phyloP scores from a whole-genome alignment of 148 eudicot species.

The Cornus florida region DNA sequence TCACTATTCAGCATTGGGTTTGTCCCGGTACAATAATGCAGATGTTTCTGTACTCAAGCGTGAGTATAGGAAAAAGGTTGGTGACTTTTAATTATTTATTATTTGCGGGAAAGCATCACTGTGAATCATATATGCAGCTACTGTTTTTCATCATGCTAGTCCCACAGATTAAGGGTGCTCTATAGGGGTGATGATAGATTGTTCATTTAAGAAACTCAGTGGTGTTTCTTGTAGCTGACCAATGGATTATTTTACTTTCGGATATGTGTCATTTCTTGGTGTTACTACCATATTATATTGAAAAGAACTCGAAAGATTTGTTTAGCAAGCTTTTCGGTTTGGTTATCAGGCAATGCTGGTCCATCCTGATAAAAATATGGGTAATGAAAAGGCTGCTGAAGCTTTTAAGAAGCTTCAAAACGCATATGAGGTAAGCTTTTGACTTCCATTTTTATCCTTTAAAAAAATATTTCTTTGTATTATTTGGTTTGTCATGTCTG shows the following conservation, averaged over 20 bases:
- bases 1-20: slow-evolving; percentile 93
- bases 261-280: background rate
- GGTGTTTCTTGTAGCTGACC: background rate
- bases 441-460: slow-evolving; percentile 5
- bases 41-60: slow-evolving; percentile 76
- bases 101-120: background rate
- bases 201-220: no score
- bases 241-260: background rate
- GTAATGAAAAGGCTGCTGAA: slow-evolving; percentile 98
- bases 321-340: background rate
- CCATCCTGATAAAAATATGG: slow-evolving; percentile 99
- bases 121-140: background rate
- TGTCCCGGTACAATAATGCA: slow-evolving; percentile 61
- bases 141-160: background rate
- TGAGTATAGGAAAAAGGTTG: slow-evolving; percentile 93
- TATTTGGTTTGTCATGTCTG: slow-evolving; percentile 12
- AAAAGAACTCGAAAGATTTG: background rate
- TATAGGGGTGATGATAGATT: background rate
- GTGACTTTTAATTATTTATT: no score
- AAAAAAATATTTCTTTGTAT: background rate
- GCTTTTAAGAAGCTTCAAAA: slow-evolving; percentile 99
- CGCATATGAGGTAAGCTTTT: slow-evolving; percentile 77
- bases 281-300: no score
- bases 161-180: background rate
- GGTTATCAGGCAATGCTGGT: slow-evolving; percentile 91